Base-by-base conservation (phyloP, 495 filamentous ascomycete species). In the Penicillium subrubescens region DNA sequence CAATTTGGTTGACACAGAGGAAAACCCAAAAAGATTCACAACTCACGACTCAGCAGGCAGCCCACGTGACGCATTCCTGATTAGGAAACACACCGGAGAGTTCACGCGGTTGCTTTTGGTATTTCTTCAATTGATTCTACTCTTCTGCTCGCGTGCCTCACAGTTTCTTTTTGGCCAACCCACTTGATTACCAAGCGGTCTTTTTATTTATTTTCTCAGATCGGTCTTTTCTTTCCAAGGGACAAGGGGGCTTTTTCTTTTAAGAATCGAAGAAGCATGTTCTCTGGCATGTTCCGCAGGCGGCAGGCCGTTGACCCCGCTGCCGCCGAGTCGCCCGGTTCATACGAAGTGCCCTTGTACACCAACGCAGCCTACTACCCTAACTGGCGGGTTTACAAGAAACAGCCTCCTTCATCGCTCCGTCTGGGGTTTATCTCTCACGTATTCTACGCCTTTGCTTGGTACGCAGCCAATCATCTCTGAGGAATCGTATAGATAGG, bases 391-490 rank as follows among this genome's bases (percentile, higher is more conserved):
- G 86, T 94, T 35, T 94, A 95, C 74, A 83, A 83, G 60, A 86
- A 90, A 69, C 88, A 92, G 64, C 87, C 92, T 23, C 93, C 93
- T 2, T 92, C 89, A 0, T 87, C 87, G 17, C 76, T 97, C 63
- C 89, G 92, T 74, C 83, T 89, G 69, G 84, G 82, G 34, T 82
- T 85, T 61, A 79, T 90, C 44, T 89, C 91, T 59, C 91, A 94
- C 70, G 86, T 96, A 43, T 96, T 94, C 72, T 97, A 97, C 74
- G 91, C 93, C 56, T 96, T 93, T 85, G 92, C 92, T 67, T 84
- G 84, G 87, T 88, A 77, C 68, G 54, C 69, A 69, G 41, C 61
- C 63, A 70, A 73, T 69, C 65, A 69, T 55, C 46, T 50, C 46
- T 21, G 56, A 33, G 48, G 33, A 63, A 54, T 57, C 43, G 52